Percentiles rank a stretch among this genome's conserved stretches.
Conservation (phyloP, 805 yeast species). For the Kuraishia piskuri region DNA sequence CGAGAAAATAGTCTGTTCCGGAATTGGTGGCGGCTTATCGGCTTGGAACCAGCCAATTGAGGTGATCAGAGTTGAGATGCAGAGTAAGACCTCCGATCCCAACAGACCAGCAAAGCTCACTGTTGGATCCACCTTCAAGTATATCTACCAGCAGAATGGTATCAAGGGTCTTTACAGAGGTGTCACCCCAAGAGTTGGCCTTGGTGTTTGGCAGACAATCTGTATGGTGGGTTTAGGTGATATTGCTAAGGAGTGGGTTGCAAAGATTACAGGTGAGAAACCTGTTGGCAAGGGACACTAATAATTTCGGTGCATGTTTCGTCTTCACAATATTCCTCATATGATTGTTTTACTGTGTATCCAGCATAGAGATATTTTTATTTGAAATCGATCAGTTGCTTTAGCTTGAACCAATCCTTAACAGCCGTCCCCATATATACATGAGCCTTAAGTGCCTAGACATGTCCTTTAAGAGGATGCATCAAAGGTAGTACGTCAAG, state of each 20-base stretch:
- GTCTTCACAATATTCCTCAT: not conserved
- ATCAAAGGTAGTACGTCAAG: not conserved
- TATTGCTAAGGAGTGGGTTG: conserved; percentile 70
- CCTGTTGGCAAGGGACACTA: conserved; percentile 34
- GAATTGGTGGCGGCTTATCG: conserved; percentile 92
- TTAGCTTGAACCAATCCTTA: too few species aligned
- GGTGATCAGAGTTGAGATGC: conserved; percentile 97
- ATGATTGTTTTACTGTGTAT: too few species aligned
- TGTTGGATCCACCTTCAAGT: conserved; percentile 67
- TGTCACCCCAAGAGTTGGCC: conserved; percentile 92
- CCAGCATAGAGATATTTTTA: not conserved
- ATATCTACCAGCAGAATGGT: conserved; percentile 79
- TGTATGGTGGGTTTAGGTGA: conserved; percentile 99
- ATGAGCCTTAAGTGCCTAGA: too few species aligned
- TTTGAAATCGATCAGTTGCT: too few species aligned
- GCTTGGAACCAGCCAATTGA: conserved; percentile 99
- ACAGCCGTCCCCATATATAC: too few species aligned
- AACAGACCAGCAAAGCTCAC: conserved; percentile 89
- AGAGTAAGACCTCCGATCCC: conserved; percentile 87
- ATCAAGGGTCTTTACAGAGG: conserved; percentile 90
- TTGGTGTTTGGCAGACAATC: conserved; percentile 97
- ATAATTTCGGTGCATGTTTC: not conserved
- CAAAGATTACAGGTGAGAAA: conserved; percentile 47
- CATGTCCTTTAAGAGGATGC: not conserved
- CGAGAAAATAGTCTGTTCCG: conserved; percentile 81